Conservation (phyloP, 1,284 basidiomycete species). For the Mycena citricolor region DNA sequence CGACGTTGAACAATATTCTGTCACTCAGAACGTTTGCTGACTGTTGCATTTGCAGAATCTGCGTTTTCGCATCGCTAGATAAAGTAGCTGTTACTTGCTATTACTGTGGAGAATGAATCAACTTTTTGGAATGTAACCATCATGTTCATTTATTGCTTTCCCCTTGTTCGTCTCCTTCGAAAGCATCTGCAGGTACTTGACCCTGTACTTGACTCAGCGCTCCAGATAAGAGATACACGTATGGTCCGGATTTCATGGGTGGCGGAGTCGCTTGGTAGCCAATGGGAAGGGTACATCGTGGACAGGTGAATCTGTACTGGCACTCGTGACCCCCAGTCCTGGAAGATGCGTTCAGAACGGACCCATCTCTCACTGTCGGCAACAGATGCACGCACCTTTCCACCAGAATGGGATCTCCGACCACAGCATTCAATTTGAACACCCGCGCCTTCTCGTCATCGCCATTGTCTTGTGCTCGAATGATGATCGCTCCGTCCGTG, state of each 20-base stretch:
- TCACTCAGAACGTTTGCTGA: conserved; percentile 15
- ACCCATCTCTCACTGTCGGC: too few species aligned
- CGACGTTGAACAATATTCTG: conserved; percentile 19
- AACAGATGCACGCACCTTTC: conserved; percentile 54
- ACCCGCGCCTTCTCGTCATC: conserved; percentile 58
- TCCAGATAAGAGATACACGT: conserved; percentile 70
- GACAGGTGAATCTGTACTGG: conserved; percentile 74
- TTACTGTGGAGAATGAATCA: too few species aligned
- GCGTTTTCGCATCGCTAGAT: not conserved
- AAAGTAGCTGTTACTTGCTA: conserved; percentile 3
- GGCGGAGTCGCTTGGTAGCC: conserved; percentile 75
- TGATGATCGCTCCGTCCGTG: conserved; percentile 71
- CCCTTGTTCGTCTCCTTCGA: conserved; percentile 52
- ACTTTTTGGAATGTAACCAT: conserved; percentile 9
- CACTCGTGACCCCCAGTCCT: conserved; percentile 69
- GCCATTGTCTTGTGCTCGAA: conserved; percentile 66
- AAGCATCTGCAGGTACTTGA: conserved; percentile 73
- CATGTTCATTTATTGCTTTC: conserved; percentile 5
- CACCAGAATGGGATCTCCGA: conserved; percentile 64
- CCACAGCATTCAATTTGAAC: conserved; percentile 75
- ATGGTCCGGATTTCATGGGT: conserved; percentile 69
- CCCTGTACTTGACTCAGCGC: conserved; percentile 78
- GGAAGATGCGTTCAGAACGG: conserved; percentile 5
- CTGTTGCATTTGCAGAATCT: conserved; percentile 1
- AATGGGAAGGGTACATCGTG: conserved; percentile 70